Conservation (phyloP, 768 basidiomycete genomes). For the Boletus edulis region DNA sequence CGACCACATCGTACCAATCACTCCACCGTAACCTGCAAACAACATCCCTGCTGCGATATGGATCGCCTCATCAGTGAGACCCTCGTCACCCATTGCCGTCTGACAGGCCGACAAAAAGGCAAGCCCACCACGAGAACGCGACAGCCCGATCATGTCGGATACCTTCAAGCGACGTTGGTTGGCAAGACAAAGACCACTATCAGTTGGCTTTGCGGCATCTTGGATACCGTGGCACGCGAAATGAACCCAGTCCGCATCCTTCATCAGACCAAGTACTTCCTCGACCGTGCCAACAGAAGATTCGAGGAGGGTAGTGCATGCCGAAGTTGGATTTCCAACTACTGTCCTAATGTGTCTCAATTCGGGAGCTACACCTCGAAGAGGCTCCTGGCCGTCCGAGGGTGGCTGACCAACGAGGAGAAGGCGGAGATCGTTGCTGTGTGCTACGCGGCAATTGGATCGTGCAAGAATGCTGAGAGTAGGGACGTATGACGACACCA, state of each 20-base stretch:
- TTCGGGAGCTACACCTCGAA: conserved; percentile 14
- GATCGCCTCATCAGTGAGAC: not conserved
- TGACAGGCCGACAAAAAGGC: not conserved
- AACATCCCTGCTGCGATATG: conserved; percentile 29
- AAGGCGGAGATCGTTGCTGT: not conserved
- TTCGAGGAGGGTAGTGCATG: not conserved
- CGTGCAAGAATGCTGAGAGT: conserved; percentile 9
- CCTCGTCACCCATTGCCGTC: not conserved
- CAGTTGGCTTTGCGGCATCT: not conserved
- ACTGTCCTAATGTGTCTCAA: conserved; percentile 22
- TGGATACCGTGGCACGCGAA: not conserved
- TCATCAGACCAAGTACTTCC: not conserved
- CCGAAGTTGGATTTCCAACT: not conserved
- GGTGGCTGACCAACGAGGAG: conserved; percentile 8
- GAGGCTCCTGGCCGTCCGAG: conserved; percentile 3
- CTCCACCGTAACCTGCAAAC: conserved; percentile 25
- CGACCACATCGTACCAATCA: not conserved
- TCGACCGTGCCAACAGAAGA: conserved; percentile 10
- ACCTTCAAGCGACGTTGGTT: not conserved
- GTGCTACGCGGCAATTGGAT: not conserved
- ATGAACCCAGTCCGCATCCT: not conserved
- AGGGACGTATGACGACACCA: not conserved
- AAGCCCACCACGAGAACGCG: not conserved
- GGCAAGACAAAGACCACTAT: not conserved
- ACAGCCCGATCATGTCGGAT: not conserved